These are phyloP conservation scores for Canavalia ensiformis DNA, from an alignment of 306 rosid species.

Conservation along the genomic window DNA sequence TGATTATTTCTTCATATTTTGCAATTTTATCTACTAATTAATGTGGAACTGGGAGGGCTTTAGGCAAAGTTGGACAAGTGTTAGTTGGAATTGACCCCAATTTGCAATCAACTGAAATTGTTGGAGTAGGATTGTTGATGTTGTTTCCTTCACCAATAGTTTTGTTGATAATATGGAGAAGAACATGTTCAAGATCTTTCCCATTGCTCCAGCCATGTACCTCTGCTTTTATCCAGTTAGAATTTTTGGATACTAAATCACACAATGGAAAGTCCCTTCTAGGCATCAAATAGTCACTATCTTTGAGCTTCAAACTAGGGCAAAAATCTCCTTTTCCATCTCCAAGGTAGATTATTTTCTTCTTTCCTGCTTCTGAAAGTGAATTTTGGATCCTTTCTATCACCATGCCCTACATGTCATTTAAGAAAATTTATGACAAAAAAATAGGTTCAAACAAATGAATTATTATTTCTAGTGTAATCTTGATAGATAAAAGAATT, in stretches of 20 bases:
- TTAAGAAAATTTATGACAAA: not conserved
- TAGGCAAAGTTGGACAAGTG: constrained; percentile 39
- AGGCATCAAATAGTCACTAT: constrained; percentile 63
- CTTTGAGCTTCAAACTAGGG: constrained; percentile 73
- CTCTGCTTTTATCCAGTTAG: constrained; percentile 55
- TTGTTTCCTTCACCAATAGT: constrained; percentile 40
- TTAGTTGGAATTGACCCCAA: constrained; percentile 44
- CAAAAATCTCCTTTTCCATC: constrained; percentile 79
- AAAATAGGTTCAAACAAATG: not conserved
- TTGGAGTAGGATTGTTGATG: not conserved
- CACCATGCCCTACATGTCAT: constrained; percentile 56
- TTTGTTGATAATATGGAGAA: constrained; percentile 50
- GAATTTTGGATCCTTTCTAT: constrained; percentile 63
- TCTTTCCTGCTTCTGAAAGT: constrained; percentile 48
- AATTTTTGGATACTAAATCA: constrained; percentile 60
- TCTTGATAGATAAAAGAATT: not conserved
- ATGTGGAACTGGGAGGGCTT: constrained; percentile 47
- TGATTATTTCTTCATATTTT: not conserved
- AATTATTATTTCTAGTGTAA: not conserved
- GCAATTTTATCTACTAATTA: constrained; percentile 18
- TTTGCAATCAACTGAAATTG: constrained; percentile 52
- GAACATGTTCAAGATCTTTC: constrained; percentile 52
- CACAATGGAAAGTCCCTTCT: constrained; percentile 60
- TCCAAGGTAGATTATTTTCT: constrained; percentile 64
- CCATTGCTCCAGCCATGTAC: constrained; percentile 69